Evolutionary conservation across 2,329 filamentous ascomycete species (phyloP), one percentile per base, ranked within the genome.

Genomic region (Blumeria graminis): DNA sequence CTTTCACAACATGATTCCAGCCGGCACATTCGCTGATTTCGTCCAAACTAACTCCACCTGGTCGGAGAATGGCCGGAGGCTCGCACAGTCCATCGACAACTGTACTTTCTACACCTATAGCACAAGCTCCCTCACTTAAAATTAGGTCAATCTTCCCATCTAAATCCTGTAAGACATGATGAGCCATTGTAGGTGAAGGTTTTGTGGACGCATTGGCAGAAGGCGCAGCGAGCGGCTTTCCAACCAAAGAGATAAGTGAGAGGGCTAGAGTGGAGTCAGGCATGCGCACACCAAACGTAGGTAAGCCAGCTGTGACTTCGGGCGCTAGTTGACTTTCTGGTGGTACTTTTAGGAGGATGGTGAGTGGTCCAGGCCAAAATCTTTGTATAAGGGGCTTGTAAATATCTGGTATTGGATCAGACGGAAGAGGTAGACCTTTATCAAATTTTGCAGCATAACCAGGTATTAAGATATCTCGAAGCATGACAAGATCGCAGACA

Each of bases 331-430:
- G 74, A 0, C 84, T 85, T 1, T 71, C 70, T n/a, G 70, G 63
- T 0, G 86, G 84, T 55, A 86, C 83, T 0, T 84, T 86, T 6
- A 98, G 74, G 48, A 98, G 76, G 60, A 98, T 88, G 0, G 92
- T 98, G 56, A 98, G 70, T 0, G 92, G 89, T 0, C 92, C 92
- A 0, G 92, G 92, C 92, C 92, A 98, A 73, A 95, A 98, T 46
- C 74, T 75, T 57, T 79, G 71, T 57, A 96, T 86, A 22, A 98
- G 70, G 0, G 86, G 73, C 57, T 74, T 74, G 69, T 98, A 98
- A 9, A 66, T 64, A 5, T 61, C 60, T 38, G 65, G 65, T 8
- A 67, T 63, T 8, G 60, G 60, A 55, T 65, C 61, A 10, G 54
- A 28, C 76, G 13, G 62, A 1, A n/a, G 1, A 22, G 51, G 39